Percentiles rank a stretch among this genome's conserved stretches.
phyloP scores from a whole-genome alignment of 805 yeast genomes.

The Soucietia sequanensis region DNA sequence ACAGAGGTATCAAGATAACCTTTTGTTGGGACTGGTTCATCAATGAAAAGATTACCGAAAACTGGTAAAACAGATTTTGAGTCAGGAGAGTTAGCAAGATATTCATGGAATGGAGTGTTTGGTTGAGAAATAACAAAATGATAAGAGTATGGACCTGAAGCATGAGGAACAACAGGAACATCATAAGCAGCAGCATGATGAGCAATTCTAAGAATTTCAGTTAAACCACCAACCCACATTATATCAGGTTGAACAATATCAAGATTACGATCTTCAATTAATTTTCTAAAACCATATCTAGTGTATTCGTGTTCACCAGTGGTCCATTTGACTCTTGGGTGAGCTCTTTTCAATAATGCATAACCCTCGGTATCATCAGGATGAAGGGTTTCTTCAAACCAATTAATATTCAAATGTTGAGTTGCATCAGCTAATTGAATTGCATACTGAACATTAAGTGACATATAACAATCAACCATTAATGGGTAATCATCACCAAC shows the following conservation, averaged over 20 bases:
- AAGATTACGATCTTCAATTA: constrained; percentile 48
- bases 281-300: constrained; percentile 49
- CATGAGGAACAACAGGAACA: constrained; percentile 53
- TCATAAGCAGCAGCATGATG: constrained; percentile 54
- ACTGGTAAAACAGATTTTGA: constrained; percentile 44
- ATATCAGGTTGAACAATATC: constrained; percentile 52
- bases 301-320: constrained; percentile 56
- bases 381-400: constrained; percentile 53
- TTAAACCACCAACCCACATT: constrained; percentile 55
- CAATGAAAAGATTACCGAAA: constrained; percentile 44
- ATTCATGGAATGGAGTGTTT: constrained; percentile 54
- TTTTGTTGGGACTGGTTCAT: constrained; percentile 47
- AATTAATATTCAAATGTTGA: constrained; percentile 46
- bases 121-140: constrained; percentile 49
- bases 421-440: constrained; percentile 46
- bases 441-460: constrained; percentile 46
- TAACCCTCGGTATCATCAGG: constrained; percentile 53
- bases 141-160: constrained; percentile 53
- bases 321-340: constrained; percentile 47
- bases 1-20: constrained; percentile 40
- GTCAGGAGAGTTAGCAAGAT: constrained; percentile 50
- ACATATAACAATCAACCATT: constrained; percentile 56
- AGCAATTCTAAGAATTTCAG: constrained; percentile 45
- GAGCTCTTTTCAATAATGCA: constrained; percentile 44
- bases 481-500: constrained; percentile 54